Evolutionary conservation across 2,329 filamentous ascomycete genomes (phyloP), one percentile per base, ranked within the genome.

Genomic region (Lecanicillium sp.): DNA sequence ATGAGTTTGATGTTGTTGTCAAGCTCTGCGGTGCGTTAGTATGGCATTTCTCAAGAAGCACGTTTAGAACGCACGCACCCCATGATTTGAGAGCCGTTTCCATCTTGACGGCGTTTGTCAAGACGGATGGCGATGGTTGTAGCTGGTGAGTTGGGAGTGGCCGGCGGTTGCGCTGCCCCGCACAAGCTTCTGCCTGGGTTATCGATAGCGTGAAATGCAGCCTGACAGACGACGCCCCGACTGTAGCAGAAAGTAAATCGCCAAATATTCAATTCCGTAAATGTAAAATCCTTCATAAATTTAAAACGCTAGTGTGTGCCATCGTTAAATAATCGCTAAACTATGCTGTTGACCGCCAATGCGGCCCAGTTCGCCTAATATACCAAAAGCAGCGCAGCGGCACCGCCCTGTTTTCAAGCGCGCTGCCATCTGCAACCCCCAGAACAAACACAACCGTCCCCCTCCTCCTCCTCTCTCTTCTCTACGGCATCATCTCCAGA

Each of bases 1-100:
- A 95, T 83, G 52, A 96, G 79, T 63, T 84, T 78, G 68, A 90
- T 74, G 52, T 85, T 83, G 67, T 95, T 95, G 65, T 95, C 88
- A 62, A 93, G 80, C 77, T 95, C 91, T 95, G 52, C 46, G 33
- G 12, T 30, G 35, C 12, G 24, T 53, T 29, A 54, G 48, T 19
- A 29, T 20, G 15, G n/a, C 14, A 3, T 47, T 30, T 30, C 27
- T 30, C 8, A 30, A n/a, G 21, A 33, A 30, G 21, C 2, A 12
- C 21, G 3, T 23, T 20, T 17, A 30, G 7, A 5, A 11, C 12
- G 2, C 11, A 40, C 51, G 42, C 54, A 62, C 61, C 60, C 61
- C 61, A 64, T 33, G 60, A 57, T 48, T 61, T 64, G 36, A 61
- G 51, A 50, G 61, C 60, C 20, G 59, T 56, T 52, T 53, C 45